Base-by-base conservation (phyloP, 2,329 filamentous ascomycete genomes). In the Cladosporium sp. region DNA sequence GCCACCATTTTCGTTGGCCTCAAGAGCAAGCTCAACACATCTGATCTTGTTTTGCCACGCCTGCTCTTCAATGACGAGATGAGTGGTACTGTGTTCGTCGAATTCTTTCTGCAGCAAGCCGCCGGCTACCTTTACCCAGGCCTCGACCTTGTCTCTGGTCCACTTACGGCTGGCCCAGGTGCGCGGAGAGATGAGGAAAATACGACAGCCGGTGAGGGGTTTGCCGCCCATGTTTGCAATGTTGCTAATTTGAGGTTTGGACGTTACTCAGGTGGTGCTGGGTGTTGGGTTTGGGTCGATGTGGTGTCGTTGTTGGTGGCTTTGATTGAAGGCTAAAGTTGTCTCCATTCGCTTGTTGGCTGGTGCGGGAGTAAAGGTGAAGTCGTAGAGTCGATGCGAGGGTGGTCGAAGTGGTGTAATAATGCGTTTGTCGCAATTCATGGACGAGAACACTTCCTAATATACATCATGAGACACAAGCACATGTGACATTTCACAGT, bases 31-130 rank as follows among this genome's bases (percentile, higher is more conserved):
- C 39, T 55, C 28, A 2, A 55, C 40, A 20, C 6, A 20, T 6
- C 19, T 35, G 15, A 20, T 37, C 3, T 77, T 71, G 60, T 80
- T 79, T n/a, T 13, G 40, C 71, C 84, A 91, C 15, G 86, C 81
- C 34, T 84, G 78, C 50, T 80, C 75, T 0, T 83, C 84, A 55
- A 84, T 83, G 20, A 96, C 78, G 0, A 96, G 74, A 71, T 96
- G 91, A 0, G 91, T 96, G 9, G 87, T 83, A 40, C 0, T 37
- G 3, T 45, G 34, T 39, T 32, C 25, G 15, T 55, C 40, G 20
- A 55, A 47, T 0, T 75, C 65, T 0, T 77, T 69, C 24, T 77
- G 77, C 67, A 85, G 87, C 1, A 58, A 70, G 1, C 88, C 91
- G 6, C 83, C 84, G 58, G 88, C 83, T 3, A 76, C 68, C 3